A percentile compares a stretch with the other conserved stretches of the same genome.
Evolutionary conservation across 2,329 filamentous ascomycete species (phyloP).

Genomic region (Pestalotiopsis fici): DNA sequence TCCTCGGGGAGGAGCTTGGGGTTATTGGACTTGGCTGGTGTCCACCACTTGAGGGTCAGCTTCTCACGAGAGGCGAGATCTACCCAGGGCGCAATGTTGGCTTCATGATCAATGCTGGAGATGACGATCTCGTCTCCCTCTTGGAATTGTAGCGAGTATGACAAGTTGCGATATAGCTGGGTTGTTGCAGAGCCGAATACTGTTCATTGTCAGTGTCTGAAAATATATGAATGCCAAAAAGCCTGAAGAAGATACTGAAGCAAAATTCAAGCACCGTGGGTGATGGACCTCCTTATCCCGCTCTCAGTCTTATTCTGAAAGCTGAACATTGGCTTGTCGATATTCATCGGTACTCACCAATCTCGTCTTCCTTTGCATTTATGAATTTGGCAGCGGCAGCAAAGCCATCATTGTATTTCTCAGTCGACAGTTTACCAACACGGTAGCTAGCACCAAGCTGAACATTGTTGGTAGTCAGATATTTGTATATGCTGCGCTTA

Average conservation of each 20-base stretch:
- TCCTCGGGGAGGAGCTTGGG: conserved; percentile 60
- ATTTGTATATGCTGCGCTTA: conserved; percentile 57
- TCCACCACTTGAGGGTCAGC: conserved; percentile 72
- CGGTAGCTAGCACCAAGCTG: conserved; percentile 74
- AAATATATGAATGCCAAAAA: background rate
- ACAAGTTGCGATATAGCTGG: conserved; percentile 74
- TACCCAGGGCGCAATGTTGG: conserved; percentile 75
- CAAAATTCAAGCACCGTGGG: background rate
- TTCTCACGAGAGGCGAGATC: conserved; percentile 63
- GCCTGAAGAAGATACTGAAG: background rate
- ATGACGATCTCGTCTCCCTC: conserved; percentile 68
- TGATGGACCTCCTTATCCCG: background rate
- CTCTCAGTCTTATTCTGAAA: background rate
- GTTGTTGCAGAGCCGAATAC: conserved; percentile 76
- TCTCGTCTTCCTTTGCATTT: conserved; percentile 66
- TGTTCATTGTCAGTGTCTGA: conserved; percentile 23
- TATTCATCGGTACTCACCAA: conserved; percentile 45
- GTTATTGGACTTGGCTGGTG: conserved; percentile 46
- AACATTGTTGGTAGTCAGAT: conserved; percentile 70
- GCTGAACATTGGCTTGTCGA: background rate
- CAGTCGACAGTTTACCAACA: conserved; percentile 59
- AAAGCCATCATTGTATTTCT: conserved; percentile 60
- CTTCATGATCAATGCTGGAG: conserved; percentile 75
- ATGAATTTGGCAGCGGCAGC: conserved; percentile 69
- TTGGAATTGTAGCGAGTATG: conserved; percentile 52